phyloP scores from a whole-genome alignment of 208 protist genomes.

The Crithidia bombi region DNA sequence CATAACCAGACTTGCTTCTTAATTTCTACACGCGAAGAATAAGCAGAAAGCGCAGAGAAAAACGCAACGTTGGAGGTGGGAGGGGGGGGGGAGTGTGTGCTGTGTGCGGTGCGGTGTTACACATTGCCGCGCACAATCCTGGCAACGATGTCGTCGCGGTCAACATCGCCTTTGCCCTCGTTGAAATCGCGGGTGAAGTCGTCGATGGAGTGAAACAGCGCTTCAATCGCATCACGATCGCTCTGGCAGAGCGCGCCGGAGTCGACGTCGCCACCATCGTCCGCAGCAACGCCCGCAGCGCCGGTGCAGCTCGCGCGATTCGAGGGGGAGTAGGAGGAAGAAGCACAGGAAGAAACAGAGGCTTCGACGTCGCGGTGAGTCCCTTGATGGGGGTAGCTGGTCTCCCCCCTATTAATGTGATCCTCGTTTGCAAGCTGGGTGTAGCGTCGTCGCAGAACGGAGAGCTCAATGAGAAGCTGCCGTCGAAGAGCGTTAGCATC shows the following conservation, averaged over 20 bases:
- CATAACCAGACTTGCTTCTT: too few relatives aligned
- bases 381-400: not conserved
- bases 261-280: not conserved
- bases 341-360: not conserved
- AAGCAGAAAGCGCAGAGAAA: not conserved
- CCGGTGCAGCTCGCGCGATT: not conserved
- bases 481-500: conserved; percentile 13
- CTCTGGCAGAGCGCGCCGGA: conserved; percentile 56
- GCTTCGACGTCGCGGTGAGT: not conserved
- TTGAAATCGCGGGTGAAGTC: conserved; percentile 84
- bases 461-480: conserved; percentile 37
- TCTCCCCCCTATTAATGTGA: not conserved
- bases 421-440: not conserved
- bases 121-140: conserved; percentile 19
- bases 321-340: not conserved
- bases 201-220: conserved; percentile 80
- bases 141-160: conserved; percentile 42
- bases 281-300: too few relatives aligned
- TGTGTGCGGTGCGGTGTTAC: too few relatives aligned
- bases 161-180: conserved; percentile 56
- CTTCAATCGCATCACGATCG: conserved; percentile 87
- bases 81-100: not conserved
- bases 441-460: conserved; percentile 28
- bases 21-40: not conserved
- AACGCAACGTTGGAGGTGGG: not conserved